These are phyloP conservation scores for Monosporozyma yasuniensis DNA, from an alignment of 805 yeast species.

Conservation along the genomic window DNA sequence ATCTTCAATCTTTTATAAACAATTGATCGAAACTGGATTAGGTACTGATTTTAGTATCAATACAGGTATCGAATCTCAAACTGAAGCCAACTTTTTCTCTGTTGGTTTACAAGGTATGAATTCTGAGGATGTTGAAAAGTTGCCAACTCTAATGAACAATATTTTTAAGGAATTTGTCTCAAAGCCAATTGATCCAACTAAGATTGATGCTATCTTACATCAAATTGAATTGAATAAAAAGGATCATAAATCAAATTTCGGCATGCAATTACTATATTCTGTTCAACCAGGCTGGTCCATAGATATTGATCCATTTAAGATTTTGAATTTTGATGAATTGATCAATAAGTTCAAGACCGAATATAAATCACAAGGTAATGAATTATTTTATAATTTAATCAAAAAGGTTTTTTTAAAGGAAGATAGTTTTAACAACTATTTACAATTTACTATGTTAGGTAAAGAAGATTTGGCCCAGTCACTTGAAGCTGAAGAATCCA, in stretches of 20 bases:
- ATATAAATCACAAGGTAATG: constrained; percentile 42
- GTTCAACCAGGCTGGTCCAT: constrained; percentile 83
- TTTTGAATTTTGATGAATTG: constrained; percentile 55
- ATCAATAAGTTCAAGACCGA: constrained; percentile 55
- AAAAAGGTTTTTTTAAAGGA: constrained; percentile 41
- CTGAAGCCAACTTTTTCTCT: constrained; percentile 69
- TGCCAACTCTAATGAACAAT: constrained; percentile 36
- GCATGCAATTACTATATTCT: constrained; percentile 64
- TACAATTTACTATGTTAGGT: constrained; percentile 74
- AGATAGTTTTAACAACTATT: constrained; percentile 34
- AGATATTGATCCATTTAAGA: constrained; percentile 63
- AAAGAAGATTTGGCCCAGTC: constrained; percentile 42
- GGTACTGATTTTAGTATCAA: constrained; percentile 85
- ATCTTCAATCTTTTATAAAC: constrained; percentile 79
- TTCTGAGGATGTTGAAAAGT: constrained; percentile 28
- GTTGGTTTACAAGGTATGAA: constrained; percentile 77
- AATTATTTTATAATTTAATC: constrained; percentile 52
- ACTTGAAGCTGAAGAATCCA: constrained; percentile 47
- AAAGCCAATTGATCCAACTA: constrained; percentile 42
- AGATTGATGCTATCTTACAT: constrained; percentile 80
- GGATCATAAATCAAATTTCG: constrained; percentile 85
- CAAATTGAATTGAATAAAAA: constrained; percentile 78
- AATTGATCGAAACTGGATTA: constrained; percentile 72
- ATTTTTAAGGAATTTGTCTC: constrained; percentile 39
- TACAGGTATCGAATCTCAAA: constrained; percentile 76